A percentile compares a stretch with the other conserved stretches of the same genome.
phyloP scores from a whole-genome alignment of 441 rosid genomes.

The Gossypium aridum region DNA sequence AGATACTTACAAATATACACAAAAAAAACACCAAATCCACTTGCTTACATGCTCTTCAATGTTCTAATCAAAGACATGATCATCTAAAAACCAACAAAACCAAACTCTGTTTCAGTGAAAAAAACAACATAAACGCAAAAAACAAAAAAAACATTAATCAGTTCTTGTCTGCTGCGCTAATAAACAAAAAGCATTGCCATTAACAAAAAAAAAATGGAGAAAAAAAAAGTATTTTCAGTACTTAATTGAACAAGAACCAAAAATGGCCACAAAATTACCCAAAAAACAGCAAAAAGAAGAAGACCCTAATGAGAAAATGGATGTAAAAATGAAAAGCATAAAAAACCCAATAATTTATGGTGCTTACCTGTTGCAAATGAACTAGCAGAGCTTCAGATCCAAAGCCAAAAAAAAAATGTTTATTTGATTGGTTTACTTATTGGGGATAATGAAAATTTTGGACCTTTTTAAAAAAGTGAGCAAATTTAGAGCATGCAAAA shows the following conservation, averaged over 20 bases:
- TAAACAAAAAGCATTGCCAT: slow-evolving; percentile 16
- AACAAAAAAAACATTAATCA: slow-evolving; percentile 17
- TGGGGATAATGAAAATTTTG: slow-evolving; percentile 18
- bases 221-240: background rate
- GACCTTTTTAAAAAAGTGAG: background rate
- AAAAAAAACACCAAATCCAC: slow-evolving; percentile 12
- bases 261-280: too few species aligned
- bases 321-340: slow-evolving; percentile 6
- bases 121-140: background rate
- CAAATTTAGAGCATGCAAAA: background rate
- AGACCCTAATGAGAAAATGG: slow-evolving; percentile 31
- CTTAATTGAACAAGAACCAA: too few species aligned
- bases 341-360: background rate
- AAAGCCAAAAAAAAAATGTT: background rate
- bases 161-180: slow-evolving; percentile 19
- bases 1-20: slow-evolving; percentile 13
- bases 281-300: background rate
- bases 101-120: slow-evolving; percentile 8
- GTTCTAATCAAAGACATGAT: slow-evolving; percentile 13
- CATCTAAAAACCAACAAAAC: slow-evolving; percentile 17
- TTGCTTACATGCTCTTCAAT: slow-evolving; percentile 22
- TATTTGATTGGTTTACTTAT: background rate
- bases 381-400: slow-evolving; percentile 31
- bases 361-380: slow-evolving; percentile 17
- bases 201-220: background rate